A percentile compares a stretch with the other conserved stretches of the same genome.
These are phyloP conservation scores for Aspergillus haitiensis DNA, from an alignment of 495 filamentous ascomycete species.

Conservation along the genomic window DNA sequence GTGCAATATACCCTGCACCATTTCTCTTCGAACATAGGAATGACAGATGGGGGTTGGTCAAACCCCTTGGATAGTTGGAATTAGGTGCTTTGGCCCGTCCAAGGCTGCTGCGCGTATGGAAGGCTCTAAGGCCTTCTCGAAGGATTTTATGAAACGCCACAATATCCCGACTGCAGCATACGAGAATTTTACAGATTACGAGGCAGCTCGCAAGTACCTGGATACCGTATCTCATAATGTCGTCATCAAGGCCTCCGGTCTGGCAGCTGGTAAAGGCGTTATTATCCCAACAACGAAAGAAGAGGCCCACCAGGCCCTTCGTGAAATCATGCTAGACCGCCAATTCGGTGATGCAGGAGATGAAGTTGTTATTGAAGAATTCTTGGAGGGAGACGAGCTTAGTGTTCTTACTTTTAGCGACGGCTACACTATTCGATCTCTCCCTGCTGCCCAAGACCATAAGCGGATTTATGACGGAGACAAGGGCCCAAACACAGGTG, in stretches of 20 bases:
- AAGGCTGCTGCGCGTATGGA: constrained; percentile 88
- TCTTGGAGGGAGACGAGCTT: constrained; percentile 85
- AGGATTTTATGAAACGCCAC: constrained; percentile 96
- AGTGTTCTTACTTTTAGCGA: constrained; percentile 90
- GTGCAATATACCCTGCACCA: not conserved
- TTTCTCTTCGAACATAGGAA: no score
- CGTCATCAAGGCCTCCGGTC: constrained; percentile 84
- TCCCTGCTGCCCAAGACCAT: constrained; percentile 96
- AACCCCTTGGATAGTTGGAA: constrained; percentile 51
- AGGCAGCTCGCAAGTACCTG: constrained; percentile 72
- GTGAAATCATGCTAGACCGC: constrained; percentile 85
- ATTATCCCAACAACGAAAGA: constrained; percentile 78
- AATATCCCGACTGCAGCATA: constrained; percentile 89
- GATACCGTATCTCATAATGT: constrained; percentile 71
- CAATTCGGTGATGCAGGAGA: constrained; percentile 86
- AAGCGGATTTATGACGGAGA: constrained; percentile 93
- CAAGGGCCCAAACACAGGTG: constrained; percentile 89
- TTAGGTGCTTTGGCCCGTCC: constrained; percentile 84
- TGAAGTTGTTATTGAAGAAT: constrained; percentile 96
- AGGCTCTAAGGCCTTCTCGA: constrained; percentile 93
- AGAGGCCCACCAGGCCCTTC: constrained; percentile 78
- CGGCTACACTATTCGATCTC: constrained; percentile 76
- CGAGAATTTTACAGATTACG: constrained; percentile 82
- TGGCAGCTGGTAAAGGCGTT: constrained; percentile 91
- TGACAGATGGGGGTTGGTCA: no score